A percentile compares a stretch with the other conserved stretches of the same genome.
Evolutionary conservation across 75 land plant genomes (phyloP).

Genomic region (Cupressus sempervirens): DNA sequence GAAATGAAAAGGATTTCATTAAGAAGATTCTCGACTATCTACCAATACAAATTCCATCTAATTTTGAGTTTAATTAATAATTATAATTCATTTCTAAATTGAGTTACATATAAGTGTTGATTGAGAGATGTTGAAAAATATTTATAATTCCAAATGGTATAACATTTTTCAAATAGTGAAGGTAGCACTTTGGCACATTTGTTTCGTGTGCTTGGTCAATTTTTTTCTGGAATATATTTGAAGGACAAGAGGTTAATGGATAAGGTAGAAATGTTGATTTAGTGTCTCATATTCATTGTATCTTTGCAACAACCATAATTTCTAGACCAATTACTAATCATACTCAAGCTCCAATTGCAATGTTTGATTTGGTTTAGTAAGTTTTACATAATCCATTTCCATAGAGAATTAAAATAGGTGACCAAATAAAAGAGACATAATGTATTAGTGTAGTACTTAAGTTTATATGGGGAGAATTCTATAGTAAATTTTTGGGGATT

Average conservation of each 20-base stretch:
- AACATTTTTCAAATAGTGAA: too few relatives aligned
- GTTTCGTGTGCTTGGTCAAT: neutral
- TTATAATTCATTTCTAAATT: too few relatives aligned
- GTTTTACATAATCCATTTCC: constrained; percentile 1
- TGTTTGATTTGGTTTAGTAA: neutral
- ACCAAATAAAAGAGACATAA: neutral
- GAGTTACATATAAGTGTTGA: too few relatives aligned
- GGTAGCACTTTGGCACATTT: neutral
- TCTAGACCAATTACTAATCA: constrained; percentile 1
- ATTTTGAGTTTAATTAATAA: too few relatives aligned
- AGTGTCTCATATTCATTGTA: neutral
- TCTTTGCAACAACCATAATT: neutral
- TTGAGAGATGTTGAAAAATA: too few relatives aligned
- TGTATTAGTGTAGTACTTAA: neutral
- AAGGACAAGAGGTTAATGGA: neutral
- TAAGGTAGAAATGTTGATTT: neutral
- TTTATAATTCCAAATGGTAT: too few relatives aligned
- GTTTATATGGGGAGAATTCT: neutral
- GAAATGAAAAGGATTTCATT: too few relatives aligned
- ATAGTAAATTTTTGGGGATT: neutral
- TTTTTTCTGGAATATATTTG: neutral
- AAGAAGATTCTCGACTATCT: too few relatives aligned
- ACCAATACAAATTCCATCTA: too few relatives aligned
- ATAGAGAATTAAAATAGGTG: neutral
- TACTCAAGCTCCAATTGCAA: neutral